phyloP scores from a whole-genome alignment of 2,329 filamentous ascomycete genomes.

The Ophiostoma novo-ulmi region DNA sequence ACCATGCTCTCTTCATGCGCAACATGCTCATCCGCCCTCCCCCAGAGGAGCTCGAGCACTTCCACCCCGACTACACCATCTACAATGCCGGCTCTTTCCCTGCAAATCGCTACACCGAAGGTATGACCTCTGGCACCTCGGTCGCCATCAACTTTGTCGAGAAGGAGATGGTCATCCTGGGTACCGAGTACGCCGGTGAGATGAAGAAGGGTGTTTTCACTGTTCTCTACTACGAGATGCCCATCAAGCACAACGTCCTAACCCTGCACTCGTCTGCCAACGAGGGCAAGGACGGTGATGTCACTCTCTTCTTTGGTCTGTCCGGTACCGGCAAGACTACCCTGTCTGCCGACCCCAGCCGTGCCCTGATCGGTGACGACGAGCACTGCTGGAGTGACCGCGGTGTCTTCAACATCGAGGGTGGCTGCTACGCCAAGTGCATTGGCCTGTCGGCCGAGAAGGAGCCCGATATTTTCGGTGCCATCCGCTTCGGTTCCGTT shows the following conservation, averaged over 20 bases:
- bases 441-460: slow-evolving; percentile 97
- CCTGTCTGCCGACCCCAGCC: slow-evolving; percentile 92
- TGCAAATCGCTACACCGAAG: slow-evolving; percentile 93
- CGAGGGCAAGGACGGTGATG: slow-evolving; percentile 88
- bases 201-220: slow-evolving; percentile 99
- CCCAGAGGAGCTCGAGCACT: slow-evolving; percentile 87
- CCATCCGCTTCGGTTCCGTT: slow-evolving; percentile 94
- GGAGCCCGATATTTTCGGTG: slow-evolving; percentile 95
- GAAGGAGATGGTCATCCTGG: slow-evolving; percentile 99
- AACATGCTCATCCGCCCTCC: slow-evolving; percentile 99
- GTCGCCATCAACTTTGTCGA: slow-evolving; percentile 98
- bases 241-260: slow-evolving; percentile 97
- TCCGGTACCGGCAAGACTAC: slow-evolving; percentile 99
- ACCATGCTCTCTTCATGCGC: slow-evolving; percentile 99
- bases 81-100: slow-evolving; percentile 99
- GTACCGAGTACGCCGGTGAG: slow-evolving; percentile 95
- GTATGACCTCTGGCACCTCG: slow-evolving; percentile 97
- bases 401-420: slow-evolving; percentile 99
- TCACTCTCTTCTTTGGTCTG: slow-evolving; percentile 98
- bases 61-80: slow-evolving; percentile 99
- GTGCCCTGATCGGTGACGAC: slow-evolving; percentile 92
- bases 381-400: slow-evolving; percentile 99
- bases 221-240: slow-evolving; percentile 99
- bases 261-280: slow-evolving; percentile 98
- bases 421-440: slow-evolving; percentile 98